Percentiles rank a stretch among this genome's conserved stretches.
phyloP scores from a whole-genome alignment of 2,329 filamentous ascomycete species.

The Colletotrichum eremochloae region DNA sequence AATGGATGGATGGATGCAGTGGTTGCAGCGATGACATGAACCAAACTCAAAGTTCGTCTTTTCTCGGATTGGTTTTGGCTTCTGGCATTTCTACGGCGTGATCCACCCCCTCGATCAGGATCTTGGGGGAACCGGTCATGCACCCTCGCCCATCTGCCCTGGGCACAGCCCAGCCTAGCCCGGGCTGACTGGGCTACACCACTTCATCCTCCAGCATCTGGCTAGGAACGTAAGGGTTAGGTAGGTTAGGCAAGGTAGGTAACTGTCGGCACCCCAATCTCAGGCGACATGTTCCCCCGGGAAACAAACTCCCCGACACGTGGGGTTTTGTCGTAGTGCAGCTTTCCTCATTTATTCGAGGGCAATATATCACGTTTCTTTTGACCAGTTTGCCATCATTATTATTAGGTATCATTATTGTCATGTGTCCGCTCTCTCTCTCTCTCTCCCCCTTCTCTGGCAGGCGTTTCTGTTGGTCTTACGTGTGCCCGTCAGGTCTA shows the following conservation, averaged over 20 bases:
- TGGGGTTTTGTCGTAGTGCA: conserved; percentile 36
- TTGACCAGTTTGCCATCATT: neutral
- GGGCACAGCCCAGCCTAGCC: conserved; percentile 31
- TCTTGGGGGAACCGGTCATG: conserved; percentile 32
- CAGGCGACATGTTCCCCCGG: conserved; percentile 26
- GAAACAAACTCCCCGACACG: conserved; percentile 28
- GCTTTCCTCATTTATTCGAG: conserved; percentile 24
- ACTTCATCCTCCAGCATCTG: conserved; percentile 9
- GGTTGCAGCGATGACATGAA: conserved; percentile 41
- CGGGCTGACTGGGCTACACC: neutral
- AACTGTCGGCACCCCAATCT: conserved; percentile 29
- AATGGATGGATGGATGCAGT: conserved; percentile 29
- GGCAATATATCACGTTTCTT: conserved; percentile 1
- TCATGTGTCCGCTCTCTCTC: neutral
- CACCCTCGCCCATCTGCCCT: conserved; percentile 9
- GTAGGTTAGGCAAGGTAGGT: neutral
- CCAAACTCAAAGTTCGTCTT: conserved; percentile 43
- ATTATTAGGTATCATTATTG: neutral
- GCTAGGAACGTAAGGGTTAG: conserved; percentile 14
- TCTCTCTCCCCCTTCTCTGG: conserved; percentile 3
- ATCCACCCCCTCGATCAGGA: conserved; percentile 41
- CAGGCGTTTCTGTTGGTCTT: conserved; percentile 6
- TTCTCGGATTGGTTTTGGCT: conserved; percentile 40
- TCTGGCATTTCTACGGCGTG: conserved; percentile 38
- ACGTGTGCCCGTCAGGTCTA: neutral